Base-by-base conservation (phyloP, 805 yeast species). In the Wickerhamiella cacticola region DNA sequence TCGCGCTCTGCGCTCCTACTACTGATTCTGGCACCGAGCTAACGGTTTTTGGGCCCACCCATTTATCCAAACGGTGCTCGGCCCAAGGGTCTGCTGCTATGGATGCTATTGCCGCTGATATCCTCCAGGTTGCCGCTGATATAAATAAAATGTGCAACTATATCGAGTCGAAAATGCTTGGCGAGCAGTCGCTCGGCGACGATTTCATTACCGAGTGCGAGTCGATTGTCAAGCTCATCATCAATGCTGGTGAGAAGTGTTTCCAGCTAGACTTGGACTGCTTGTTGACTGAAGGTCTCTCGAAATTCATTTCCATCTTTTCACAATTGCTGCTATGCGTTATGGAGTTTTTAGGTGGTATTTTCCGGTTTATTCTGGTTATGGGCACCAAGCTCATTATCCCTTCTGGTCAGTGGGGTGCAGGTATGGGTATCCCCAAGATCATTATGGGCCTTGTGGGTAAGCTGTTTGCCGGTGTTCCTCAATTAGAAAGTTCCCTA, bases 351-450 rank as follows among this genome's bases (percentile, higher is more conserved):
- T 31, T 31, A 19, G 36, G 36, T 4, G 36, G 36, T 15, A 6
- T 31, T 18, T 31, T 31, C n/a, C 18, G 36, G 36, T 31, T 31
- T 15, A 19, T 31, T 15, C 36, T 31, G 19, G 36, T 31, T 6
- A 31, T 31, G 36, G 36, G 36, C 4, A 15, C 36, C 36, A 31
- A 31, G n/a, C 36, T 31, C 6, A 3, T 31, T 18, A 31, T 31
- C 19, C 36, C 36, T n/a, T 31, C 36, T n/a, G 36, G 36, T 31
- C 36, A 31, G 16, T 31, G 36, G 36, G 36, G 36, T 31, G 36
- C 36, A 9, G 19, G 36, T 31, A 31, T 31, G 36, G 19, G 36
- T 19, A 31, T 31, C 16, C 36, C 36, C 19, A 9, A 15, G 19
- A 31, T 31, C 18, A n/a, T 31, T 31, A 31, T 31, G 19, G 36